Base-by-base conservation (phyloP, 306 rosid genomes). In the Malus sylvestris region DNA sequence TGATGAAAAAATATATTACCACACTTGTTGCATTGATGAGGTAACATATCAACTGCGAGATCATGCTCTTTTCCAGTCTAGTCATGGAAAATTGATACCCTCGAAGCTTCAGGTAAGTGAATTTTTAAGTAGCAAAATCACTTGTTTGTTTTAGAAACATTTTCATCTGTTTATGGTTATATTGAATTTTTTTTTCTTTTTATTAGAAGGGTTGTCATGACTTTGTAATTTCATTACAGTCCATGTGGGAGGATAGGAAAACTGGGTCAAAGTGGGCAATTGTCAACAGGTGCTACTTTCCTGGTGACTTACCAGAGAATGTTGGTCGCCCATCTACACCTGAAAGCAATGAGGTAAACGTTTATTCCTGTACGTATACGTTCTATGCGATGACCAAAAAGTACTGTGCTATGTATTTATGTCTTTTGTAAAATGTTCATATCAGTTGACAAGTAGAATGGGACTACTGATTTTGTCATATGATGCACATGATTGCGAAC, bases 341-440 rank as follows among this genome's bases (percentile, higher is more conserved):
- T n/a, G 99, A 92, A 86, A 83, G 84, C 81, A 88, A 88, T 73
- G 99, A 96, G 99, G 99, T 96, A 87, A 69, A 45, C 70, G 33
- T 25, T 6, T 73, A 49, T 53, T 64, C 20, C 65, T 61, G 10
- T 44, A 22, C 33, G 19, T 59, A 5, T 10, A 42, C 45, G 10
- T 29, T 38, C 42, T 67, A 15, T 49, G 20, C 15, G 55, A 49
- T 49, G 55, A 15, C 55, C 55, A 14, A 15, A 49, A 49, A 5
- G 55, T 49, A 49, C 55, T 5, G 55, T 49, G 15, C 62, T 57
- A 57, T 57, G 63, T 65, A 65, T 67, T 42, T 63, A 45, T 65
- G 16, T 35, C 19, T 20, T 49, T 12, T 62, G 14, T 20, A 49
- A 35, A 52, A 72, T 74, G 60, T 49, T 61, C 55, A 3, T 66